Conservation (phyloP, 768 basidiomycete genomes). For the Brasilioporus rufonigricans region DNA sequence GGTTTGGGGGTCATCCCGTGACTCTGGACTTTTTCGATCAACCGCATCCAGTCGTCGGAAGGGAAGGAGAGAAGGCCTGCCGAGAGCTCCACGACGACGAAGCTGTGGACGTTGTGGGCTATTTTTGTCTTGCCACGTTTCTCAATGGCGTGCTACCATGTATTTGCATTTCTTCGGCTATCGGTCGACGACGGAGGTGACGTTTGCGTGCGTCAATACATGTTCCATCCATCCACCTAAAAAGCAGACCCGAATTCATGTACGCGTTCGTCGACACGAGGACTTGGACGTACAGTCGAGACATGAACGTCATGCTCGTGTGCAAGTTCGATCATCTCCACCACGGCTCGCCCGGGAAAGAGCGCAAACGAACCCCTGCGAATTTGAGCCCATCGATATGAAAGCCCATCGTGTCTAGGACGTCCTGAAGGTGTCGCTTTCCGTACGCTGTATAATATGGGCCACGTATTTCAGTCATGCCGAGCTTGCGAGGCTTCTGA, state of each 20-base stretch:
- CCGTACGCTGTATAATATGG: conserved; percentile 45
- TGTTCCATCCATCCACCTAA: conserved; percentile 18
- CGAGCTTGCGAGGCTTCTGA: conserved; percentile 35
- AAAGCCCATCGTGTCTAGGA: conserved; percentile 40
- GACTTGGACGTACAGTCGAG: conserved; percentile 37
- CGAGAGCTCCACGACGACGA: conserved; percentile 45
- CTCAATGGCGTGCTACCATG: neutral
- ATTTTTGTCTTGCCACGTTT: too few relatives aligned
- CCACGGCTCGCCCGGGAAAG: conserved; percentile 40
- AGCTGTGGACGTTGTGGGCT: conserved; percentile 17
- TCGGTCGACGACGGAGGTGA: conserved; percentile 7
- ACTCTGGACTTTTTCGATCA: conserved; percentile 39
- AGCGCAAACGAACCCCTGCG: conserved; percentile 43
- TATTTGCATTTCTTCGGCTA: conserved; percentile 15
- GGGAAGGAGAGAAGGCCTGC: conserved; percentile 47
- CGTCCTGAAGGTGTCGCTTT: conserved; percentile 39
- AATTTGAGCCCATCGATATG: conserved; percentile 47
- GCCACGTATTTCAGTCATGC: conserved; percentile 44
- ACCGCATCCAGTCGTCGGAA: conserved; percentile 40
- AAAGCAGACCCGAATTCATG: neutral
- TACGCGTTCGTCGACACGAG: neutral
- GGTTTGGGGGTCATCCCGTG: conserved; percentile 44
- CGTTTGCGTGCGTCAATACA: conserved; percentile 7
- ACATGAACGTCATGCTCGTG: conserved; percentile 42
- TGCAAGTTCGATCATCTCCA: conserved; percentile 37